A percentile compares a stretch with the other conserved stretches of the same genome.
Conservation (phyloP, 2,329 filamentous ascomycete species). For the Delphinella strobiligena region DNA sequence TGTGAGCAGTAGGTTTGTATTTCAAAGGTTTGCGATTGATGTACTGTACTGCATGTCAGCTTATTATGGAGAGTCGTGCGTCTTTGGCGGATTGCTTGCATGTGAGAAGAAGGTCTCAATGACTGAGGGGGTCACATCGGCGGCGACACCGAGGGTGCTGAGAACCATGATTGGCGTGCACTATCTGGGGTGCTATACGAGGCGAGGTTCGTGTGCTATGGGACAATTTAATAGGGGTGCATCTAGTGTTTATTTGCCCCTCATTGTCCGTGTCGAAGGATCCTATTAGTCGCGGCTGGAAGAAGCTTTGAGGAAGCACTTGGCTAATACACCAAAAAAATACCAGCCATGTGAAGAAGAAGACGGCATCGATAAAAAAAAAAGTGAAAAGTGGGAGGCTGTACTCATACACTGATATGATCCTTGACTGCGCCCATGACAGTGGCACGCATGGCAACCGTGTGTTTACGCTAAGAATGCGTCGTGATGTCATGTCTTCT, state of each 20-base stretch:
- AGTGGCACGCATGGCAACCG: no score
- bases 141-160: slow-evolving; percentile 68
- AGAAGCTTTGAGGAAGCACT: no score
- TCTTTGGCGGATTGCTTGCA: slow-evolving; percentile 37
- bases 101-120: slow-evolving; percentile 79
- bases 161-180: slow-evolving; percentile 51
- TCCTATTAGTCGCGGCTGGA: no score
- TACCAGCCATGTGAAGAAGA: no score
- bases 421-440: no score
- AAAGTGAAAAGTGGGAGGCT: no score
- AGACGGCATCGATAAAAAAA: no score
- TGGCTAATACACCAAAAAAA: no score
- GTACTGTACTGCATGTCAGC: slow-evolving; percentile 43
- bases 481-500: no score
- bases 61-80: neutral
- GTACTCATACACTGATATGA: no score
- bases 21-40: slow-evolving; percentile 63
- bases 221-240: neutral
- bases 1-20: slow-evolving; percentile 74
- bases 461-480: no score
- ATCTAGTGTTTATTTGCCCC: neutral
- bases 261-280: neutral
- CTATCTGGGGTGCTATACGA: neutral
- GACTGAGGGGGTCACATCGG: slow-evolving; percentile 78
- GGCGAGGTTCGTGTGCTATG: neutral